Evolutionary conservation across 1,284 basidiomycete species (phyloP).

Genomic region (Chiua sp.): DNA sequence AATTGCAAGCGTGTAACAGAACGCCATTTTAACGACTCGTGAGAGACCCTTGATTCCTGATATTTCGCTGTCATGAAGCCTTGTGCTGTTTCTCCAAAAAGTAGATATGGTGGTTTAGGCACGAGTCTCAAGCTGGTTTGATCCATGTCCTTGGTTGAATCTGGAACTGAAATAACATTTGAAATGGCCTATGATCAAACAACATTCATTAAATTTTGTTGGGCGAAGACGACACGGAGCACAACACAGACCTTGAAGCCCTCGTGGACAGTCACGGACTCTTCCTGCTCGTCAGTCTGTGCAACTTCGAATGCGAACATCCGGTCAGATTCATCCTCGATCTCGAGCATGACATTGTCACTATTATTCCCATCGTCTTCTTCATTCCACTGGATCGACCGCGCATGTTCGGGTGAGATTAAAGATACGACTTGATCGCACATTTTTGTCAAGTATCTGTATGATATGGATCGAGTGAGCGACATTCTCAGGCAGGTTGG

Average conservation of each 20-base stretch:
- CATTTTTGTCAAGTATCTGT: conserved; percentile 61
- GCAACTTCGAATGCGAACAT: conserved; percentile 59
- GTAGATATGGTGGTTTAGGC: conserved; percentile 28
- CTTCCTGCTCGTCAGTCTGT: conserved; percentile 63
- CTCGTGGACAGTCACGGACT: conserved; percentile 45
- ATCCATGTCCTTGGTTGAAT: conserved; percentile 12
- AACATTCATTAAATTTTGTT: neutral
- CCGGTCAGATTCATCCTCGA: no score
- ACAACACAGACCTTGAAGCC: conserved; percentile 47
- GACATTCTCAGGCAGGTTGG: neutral
- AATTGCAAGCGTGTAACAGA: conserved; percentile 18
- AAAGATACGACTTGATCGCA: conserved; percentile 56
- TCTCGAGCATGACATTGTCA: conserved; percentile 27
- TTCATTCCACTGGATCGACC: conserved; percentile 49
- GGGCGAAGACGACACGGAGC: neutral
- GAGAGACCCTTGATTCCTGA: conserved; percentile 14
- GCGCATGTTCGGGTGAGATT: conserved; percentile 50
- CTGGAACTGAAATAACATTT: conserved; percentile 12
- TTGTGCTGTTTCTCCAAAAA: conserved; percentile 42
- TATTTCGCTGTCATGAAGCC: conserved; percentile 40
- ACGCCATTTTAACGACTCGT: conserved; percentile 1
- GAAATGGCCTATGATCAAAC: conserved; percentile 18
- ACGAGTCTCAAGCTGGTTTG: conserved; percentile 16
- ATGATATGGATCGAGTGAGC: neutral
- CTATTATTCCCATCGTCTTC: conserved; percentile 38